Base-by-base conservation (phyloP, 148 eudicot genomes). In the Pouteria glomerata region DNA sequence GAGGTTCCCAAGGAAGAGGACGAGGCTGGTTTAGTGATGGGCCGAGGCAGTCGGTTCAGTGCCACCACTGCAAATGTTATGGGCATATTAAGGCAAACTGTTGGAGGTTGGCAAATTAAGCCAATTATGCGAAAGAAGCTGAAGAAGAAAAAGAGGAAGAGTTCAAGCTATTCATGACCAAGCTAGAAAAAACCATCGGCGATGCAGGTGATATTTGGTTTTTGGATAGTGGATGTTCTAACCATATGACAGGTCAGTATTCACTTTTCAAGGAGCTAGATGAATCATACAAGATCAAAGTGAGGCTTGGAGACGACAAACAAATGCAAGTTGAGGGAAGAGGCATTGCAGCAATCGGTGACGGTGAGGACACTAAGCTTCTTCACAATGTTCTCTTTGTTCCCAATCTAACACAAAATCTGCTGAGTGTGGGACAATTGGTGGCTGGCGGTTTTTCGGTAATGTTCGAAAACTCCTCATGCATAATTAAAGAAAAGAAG, bases 371-470 rank as follows among this genome's bases (percentile, higher is more conserved):
- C 6, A 19, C 18, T 0, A 79, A 82, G 39, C 51, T 73, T 16
- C 57, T 76, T 0, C 29, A 72, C 35, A 45, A 82, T 47, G 85
- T 79, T 16, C 68, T 58, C 8, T 79, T 33, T 73, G 76, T 76
- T 21, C 80, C 78, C 21, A 48, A 31, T 39, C 42, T 78, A 23
- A 63, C 82, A 31, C 78, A 79, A 34, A 76, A 82, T 52, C 12
- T 76, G 65, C 19, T 82, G 10, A 79, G 78, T 66, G 77, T 79
- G 14, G 78, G 83, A 1, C 82, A 82, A 62, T 57, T 78, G 1
- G 23, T 82, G 50, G 13, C 13, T 1, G 29, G 0, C n/a, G 82
- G 79, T 2, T 74, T 56, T 52, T 26, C 29, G 15, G 19, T 82
- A 34, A 0, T 50, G 37, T 82, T 82, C 62, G 63, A 78, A 66